Evolutionary conservation across 768 basidiomycete genomes (phyloP).

Genomic region (Xerocomus brunneocitrinus): DNA sequence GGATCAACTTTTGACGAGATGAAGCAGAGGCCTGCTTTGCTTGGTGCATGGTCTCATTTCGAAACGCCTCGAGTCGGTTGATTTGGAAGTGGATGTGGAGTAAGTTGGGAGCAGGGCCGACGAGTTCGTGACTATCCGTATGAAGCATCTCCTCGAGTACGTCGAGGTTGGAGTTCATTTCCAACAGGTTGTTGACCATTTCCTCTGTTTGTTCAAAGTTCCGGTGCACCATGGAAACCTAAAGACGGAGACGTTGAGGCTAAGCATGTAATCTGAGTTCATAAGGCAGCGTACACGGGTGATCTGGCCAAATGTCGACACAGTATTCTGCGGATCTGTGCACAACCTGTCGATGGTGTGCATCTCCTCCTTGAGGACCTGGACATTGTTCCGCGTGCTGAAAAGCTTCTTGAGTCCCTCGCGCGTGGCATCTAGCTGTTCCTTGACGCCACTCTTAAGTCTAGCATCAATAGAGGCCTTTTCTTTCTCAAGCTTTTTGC

Average conservation of each 20-base stretch:
- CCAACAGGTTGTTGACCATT: conserved; percentile 90
- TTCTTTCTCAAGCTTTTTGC: conserved; percentile 95
- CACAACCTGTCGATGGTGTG: conserved; percentile 70
- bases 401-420: conserved; percentile 83
- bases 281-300: conserved; percentile 61
- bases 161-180: conserved; percentile 84
- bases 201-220: conserved; percentile 94
- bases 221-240: conserved; percentile 95
- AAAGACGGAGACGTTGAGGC: neutral
- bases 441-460: conserved; percentile 86
- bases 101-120: conserved; percentile 84
- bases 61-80: conserved; percentile 87
- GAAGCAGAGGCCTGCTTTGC: conserved; percentile 76
- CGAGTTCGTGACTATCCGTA: conserved; percentile 68
- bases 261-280: neutral
- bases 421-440: conserved; percentile 86
- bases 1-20: conserved; percentile 62
- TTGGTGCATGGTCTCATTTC: conserved; percentile 92
- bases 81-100: conserved; percentile 89
- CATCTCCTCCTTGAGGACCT: conserved; percentile 84
- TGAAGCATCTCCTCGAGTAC: conserved; percentile 74
- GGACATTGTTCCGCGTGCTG: conserved; percentile 70
- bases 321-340: conserved; percentile 67
- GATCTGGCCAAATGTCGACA: conserved; percentile 93
- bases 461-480: conserved; percentile 90